Evolutionary conservation across 2,329 filamentous ascomycete genomes (phyloP).

Genomic region (Cryphonectria nitschkei): DNA sequence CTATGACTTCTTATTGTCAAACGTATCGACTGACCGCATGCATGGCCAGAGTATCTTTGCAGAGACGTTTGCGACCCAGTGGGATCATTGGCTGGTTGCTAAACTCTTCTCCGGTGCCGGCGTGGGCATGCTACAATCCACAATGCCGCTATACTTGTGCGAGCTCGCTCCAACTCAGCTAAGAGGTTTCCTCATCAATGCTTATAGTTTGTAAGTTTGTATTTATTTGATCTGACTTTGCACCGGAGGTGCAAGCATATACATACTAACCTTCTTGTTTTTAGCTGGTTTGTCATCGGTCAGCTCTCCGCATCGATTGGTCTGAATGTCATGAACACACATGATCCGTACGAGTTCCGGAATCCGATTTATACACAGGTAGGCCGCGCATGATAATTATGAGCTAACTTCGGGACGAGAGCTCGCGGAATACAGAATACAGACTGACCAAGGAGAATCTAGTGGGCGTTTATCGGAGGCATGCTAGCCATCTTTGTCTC

Average conservation of each 20-base stretch:
- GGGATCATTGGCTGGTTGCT: slow-evolving; percentile 29
- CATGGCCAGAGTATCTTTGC: slow-evolving; percentile 1
- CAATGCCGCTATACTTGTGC: slow-evolving; percentile 28
- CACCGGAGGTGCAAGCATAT: not conserved
- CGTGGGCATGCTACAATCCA: slow-evolving; percentile 29
- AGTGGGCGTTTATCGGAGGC: slow-evolving; percentile 31
- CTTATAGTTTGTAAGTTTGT: slow-evolving; percentile 28
- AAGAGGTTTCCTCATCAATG: slow-evolving; percentile 27
- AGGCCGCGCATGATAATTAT: not conserved
- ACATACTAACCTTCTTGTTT: not conserved
- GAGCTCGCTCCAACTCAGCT: slow-evolving; percentile 30
- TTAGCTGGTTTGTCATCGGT: slow-evolving; percentile 7
- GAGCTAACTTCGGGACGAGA: not conserved
- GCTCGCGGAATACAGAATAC: not conserved
- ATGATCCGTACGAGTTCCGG: slow-evolving; percentile 24
- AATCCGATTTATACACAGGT: slow-evolving; percentile 26
- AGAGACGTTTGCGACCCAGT: slow-evolving; percentile 26
- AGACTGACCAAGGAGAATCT: not conserved
- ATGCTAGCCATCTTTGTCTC: slow-evolving; percentile 32
- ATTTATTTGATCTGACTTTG: not conserved
- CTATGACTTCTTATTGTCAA: not conserved
- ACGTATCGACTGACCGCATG: not conserved
- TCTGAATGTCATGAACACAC: slow-evolving; percentile 10
- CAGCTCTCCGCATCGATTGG: slow-evolving; percentile 8
- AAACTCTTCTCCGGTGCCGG: slow-evolving; percentile 29